These are phyloP conservation scores for Cephalotrichum gorgonifer DNA, from an alignment of 2,329 filamentous ascomycete species.

Conservation along the genomic window DNA sequence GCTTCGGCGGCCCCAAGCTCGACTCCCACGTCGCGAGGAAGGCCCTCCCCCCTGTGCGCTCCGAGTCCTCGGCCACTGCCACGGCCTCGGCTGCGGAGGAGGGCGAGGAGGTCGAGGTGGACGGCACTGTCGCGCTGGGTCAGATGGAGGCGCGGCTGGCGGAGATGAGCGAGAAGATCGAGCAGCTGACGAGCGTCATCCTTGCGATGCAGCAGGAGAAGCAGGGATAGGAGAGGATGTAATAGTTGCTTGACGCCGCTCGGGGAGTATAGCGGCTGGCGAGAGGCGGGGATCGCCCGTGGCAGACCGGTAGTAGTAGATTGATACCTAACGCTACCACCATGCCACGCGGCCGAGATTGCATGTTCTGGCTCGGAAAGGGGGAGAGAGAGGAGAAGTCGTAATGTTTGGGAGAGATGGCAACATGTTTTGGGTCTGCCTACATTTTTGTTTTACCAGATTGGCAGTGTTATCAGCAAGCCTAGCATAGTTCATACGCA, in stretches of 20 bases:
- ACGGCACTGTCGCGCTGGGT: neutral
- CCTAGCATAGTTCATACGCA: slow-evolving; percentile 1
- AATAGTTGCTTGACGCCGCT: no score
- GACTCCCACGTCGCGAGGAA: slow-evolving; percentile 9
- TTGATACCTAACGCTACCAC: no score
- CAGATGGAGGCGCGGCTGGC: slow-evolving; percentile 39
- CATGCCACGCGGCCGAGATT: no score
- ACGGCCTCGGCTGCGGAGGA: neutral
- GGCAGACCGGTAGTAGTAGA: no score
- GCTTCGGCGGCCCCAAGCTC: slow-evolving; percentile 33
- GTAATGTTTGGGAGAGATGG: neutral
- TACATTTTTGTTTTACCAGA: neutral
- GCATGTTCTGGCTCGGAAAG: no score
- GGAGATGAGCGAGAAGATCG: slow-evolving; percentile 47
- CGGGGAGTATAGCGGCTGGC: no score
- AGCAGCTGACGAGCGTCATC: slow-evolving; percentile 43
- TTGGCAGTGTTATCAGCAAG: neutral
- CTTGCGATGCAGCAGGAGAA: slow-evolving; percentile 34
- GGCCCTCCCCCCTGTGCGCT: neutral
- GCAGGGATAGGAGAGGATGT: no score
- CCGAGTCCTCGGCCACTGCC: slow-evolving; percentile 8
- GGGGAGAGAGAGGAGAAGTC: no score
- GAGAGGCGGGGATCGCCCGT: no score
- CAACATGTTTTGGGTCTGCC: neutral
- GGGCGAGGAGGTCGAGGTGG: neutral